These are phyloP conservation scores for Antrodiella citrinella DNA, from an alignment of 768 basidiomycete genomes.

Conservation along the genomic window DNA sequence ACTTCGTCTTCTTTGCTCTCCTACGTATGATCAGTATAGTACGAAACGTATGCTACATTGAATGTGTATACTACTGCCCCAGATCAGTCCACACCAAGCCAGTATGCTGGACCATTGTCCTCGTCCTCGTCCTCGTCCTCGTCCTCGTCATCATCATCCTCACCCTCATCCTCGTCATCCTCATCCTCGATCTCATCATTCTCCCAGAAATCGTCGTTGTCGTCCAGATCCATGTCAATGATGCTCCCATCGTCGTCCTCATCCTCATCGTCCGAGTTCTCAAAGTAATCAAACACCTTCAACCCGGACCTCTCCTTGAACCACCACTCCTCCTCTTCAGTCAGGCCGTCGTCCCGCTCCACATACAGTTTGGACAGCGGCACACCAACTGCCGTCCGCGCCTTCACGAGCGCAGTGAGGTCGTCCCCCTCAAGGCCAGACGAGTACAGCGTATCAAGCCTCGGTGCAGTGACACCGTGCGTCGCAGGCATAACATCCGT, in stretches of 20 bases:
- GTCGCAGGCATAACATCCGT: neutral
- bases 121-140: conserved; percentile 15
- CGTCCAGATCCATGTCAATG: conserved; percentile 15
- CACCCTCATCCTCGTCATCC: conserved; percentile 15
- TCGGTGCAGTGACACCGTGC: conserved; percentile 35
- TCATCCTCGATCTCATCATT: conserved; percentile 10
- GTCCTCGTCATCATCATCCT: conserved; percentile 8
- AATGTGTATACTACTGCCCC: too few relatives aligned
- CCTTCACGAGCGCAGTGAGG: conserved; percentile 38
- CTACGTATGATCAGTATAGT: too few relatives aligned
- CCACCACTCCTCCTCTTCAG: conserved; percentile 39
- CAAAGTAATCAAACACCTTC: conserved; percentile 47
- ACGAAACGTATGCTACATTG: too few relatives aligned
- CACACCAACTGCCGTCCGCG: conserved; percentile 31
- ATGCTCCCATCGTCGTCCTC: conserved; percentile 27
- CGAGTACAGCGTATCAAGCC: conserved; percentile 40
- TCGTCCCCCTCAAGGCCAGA: conserved; percentile 32
- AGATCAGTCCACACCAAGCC: too few relatives aligned
- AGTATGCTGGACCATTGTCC: too few relatives aligned
- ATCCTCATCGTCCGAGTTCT: conserved; percentile 42
- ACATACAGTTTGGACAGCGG: conserved; percentile 41
- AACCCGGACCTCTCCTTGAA: conserved; percentile 32
- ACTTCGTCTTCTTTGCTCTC: too few relatives aligned
- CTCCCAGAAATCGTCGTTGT: conserved; percentile 12
- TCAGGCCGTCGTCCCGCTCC: conserved; percentile 36